Conservation (phyloP, 129 eudicot genomes). For the Centella asiatica region DNA sequence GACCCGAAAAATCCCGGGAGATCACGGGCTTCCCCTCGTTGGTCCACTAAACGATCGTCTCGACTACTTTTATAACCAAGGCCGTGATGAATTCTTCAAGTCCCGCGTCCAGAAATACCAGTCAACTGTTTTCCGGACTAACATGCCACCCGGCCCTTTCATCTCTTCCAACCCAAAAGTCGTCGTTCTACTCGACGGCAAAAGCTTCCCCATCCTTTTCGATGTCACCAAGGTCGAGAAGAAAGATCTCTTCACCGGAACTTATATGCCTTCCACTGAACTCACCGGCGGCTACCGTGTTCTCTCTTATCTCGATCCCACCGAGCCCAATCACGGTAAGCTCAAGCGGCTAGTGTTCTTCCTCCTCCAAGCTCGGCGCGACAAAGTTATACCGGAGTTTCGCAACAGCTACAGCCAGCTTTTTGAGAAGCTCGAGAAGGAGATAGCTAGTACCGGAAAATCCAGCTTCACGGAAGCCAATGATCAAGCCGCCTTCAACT, state of each 20-base stretch:
- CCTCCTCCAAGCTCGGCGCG: constrained; percentile 41
- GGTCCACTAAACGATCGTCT: constrained; percentile 55
- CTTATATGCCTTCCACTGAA: constrained; percentile 76
- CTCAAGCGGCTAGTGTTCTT: constrained; percentile 52
- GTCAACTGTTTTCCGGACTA: constrained; percentile 74
- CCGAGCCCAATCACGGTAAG: constrained; percentile 72
- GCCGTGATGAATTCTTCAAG: constrained; percentile 65
- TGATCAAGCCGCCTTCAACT: constrained; percentile 70
- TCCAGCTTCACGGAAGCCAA: constrained; percentile 46
- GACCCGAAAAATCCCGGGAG: constrained; percentile 55
- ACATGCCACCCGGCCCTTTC: constrained; percentile 90
- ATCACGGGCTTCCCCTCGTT: constrained; percentile 52
- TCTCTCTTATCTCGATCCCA: constrained; percentile 74
- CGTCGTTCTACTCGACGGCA: constrained; percentile 72
- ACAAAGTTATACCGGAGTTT: constrained; percentile 68
- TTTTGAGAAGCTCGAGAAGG: constrained; percentile 43
- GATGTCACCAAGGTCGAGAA: constrained; percentile 72
- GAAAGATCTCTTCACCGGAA: constrained; percentile 75
- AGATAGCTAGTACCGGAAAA: constrained; percentile 46
- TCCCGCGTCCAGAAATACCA: constrained; percentile 50
- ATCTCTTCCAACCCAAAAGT: constrained; percentile 64
- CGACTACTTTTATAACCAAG: constrained; percentile 64
- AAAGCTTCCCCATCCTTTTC: constrained; percentile 70
- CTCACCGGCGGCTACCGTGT: constrained; percentile 89
- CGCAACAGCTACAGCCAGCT: constrained; percentile 38